Conservation (phyloP, 441 rosid species). For the Sinapis alba region DNA sequence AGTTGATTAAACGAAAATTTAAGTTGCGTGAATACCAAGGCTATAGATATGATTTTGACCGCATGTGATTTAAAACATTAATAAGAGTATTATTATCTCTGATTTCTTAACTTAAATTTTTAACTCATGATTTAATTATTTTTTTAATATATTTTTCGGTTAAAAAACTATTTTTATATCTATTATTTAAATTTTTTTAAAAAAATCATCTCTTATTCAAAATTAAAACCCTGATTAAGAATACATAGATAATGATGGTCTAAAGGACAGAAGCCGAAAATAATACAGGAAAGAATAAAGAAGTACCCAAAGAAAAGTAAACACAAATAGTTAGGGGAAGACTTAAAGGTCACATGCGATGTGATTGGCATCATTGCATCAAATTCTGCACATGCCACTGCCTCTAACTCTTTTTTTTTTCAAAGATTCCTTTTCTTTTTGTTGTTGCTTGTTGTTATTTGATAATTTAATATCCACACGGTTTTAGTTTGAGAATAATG, state of each 20-base stretch:
- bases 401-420: conserved; percentile 19
- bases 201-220: no score
- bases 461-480: conserved; percentile 29
- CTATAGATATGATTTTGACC: not conserved
- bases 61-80: not conserved
- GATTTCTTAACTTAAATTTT: no score
- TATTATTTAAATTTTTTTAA: no score
- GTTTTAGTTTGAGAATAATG: conserved; percentile 25
- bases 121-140: no score
- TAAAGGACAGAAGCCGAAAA: conserved; percentile 2
- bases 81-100: no score
- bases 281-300: conserved; percentile 23
- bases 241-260: no score
- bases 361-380: conserved; percentile 36
- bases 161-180: no score
- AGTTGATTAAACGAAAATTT: not conserved
- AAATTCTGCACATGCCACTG: conserved; percentile 36
- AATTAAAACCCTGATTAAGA: no score
- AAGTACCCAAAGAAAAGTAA: conserved; percentile 38
- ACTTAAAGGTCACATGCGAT: conserved; percentile 36
- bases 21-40: not conserved
- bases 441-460: conserved; percentile 7
- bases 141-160: no score
- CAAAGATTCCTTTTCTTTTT: conserved; percentile 13
- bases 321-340: conserved; percentile 34